Evolutionary conservation across 2,329 filamentous ascomycete species (phyloP).

Genomic region (Cercospora zeina): DNA sequence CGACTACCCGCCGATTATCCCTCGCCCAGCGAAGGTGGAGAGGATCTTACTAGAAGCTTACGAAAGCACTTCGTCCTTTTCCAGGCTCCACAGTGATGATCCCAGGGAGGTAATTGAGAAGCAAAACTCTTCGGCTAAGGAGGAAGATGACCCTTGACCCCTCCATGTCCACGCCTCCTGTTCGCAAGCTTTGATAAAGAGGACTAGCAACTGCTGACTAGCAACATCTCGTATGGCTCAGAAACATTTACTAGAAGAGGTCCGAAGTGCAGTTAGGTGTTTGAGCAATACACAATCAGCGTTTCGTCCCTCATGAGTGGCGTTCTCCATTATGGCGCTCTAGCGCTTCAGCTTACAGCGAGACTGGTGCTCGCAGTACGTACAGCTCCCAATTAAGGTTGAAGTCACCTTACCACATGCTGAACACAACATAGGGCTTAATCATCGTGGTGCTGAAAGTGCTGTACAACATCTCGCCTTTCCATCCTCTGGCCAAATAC

Average conservation of each 20-base stretch:
- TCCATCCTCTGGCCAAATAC: conserved; percentile 32
- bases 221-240: not conserved
- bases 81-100: conserved; percentile 1
- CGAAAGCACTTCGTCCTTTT: not conserved
- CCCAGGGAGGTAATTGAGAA: not conserved
- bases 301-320: not conserved
- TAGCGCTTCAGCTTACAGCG: conserved; percentile 4
- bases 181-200: not conserved
- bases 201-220: not conserved
- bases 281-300: not conserved
- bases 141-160: not conserved
- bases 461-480: conserved; percentile 32
- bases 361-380: conserved; percentile 12
- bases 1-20: too few relatives aligned
- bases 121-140: not conserved
- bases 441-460: conserved; percentile 8
- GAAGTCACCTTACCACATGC: not conserved
- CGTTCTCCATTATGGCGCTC: conserved; percentile 8
- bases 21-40: not conserved
- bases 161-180: conserved; percentile 6
- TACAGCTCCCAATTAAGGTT: not conserved
- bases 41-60: not conserved
- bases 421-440: conserved; percentile 5
- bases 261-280: too few relatives aligned
- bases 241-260: not conserved